Evolutionary conservation across 202 grass and related monocot species (phyloP), one percentile per base, ranked within the genome.

Genomic region (Zizania palustris): DNA sequence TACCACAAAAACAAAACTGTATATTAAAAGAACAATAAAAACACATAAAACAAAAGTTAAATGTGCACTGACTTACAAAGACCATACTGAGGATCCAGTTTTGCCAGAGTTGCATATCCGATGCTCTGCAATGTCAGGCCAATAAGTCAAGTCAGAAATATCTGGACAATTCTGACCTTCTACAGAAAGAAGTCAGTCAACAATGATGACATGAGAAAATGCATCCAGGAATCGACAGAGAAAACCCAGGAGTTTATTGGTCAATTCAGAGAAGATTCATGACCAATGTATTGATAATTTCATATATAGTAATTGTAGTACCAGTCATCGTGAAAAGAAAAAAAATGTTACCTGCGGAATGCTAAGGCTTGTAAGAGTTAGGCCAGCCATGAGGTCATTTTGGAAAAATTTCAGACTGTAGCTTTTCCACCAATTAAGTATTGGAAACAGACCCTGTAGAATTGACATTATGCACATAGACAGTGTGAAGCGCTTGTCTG

Each of bases 331-430:
- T 58, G 20, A 44, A 21, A 77, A 65, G 1, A 11, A 41, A 41
- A 35, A 54, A 54, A 19, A 9, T 8, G 2, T 8, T 54, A 94
- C 91, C 87, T 98, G 95, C 18, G 95, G 95, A 63, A 98, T 98
- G 39, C 95, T 91, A 60, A 97, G 91, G 85, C 95, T 97, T 34
- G 95, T 91, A 74, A 97, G 95, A 63, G 95, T 97, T 0, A 94
- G 87, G 39, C 94, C 91, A 51, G 94, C 91, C 94, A 97, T 90
- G 39, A 97, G 35, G 77, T 97, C 94, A 67, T 85, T 92, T 80
- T 61, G 81, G 65, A 97, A 97, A 40, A 80, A 74, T 83, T 88
- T 86, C 69, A 88, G 73, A 48, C 66, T 79, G 67, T 97, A 97
- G 80, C 5, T 80, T 59, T 67, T 92, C 67, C 89, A 89, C 95